Evolutionary conservation across 169 alveolate genomes (phyloP), one percentile per base, ranked within the genome.

Genomic region (Eimeria acervulina): DNA sequence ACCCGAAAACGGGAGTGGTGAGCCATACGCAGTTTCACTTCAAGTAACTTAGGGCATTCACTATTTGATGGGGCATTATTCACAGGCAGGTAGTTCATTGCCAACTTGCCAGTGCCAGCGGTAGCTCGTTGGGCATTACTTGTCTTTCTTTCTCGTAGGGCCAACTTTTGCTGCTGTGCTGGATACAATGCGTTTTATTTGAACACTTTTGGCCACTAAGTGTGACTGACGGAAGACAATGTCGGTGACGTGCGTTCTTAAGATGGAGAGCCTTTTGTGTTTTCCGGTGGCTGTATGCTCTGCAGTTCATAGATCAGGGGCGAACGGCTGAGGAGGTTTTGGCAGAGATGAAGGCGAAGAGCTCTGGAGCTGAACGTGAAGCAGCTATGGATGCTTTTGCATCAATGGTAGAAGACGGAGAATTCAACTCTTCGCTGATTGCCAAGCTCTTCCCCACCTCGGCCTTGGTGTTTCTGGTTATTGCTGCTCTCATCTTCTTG

Each of bases 231-330:
- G 40, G 21, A 15, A 74, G 23, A 52, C 0, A 72, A 19, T 1
- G 31, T 72, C 31, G 10, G 28, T 72, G 51, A 23, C 31, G 51
- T 0, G n/a, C 5, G 17, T 72, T 26, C 84, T 17, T 55, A 36
- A 4, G 40, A n/a, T 0, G 70, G 28, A 68, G n/a, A 26, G 70
- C 42, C 31, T 26, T 59, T 38, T 28, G 68, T 52, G 44, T 31
- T 31, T 78, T 33, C 31, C n/a, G 40, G 33, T 47, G 72, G 28
- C n/a, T 51, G 52, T 51, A 21, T 31, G 72, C 23, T 51, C 72
- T 19, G 59, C 91, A 83, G 91, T 83, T 83, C 70, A 47, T 51
- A n/a, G 91, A 83, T 21, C 40, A 83, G 59, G 91, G 91, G 8
- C 52, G 44, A 19, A 12, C 91, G 52, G 70, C 91, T 31, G 91